These are phyloP conservation scores for Purshia tridentata DNA, from an alignment of 306 rosid genomes.

Conservation along the genomic window DNA sequence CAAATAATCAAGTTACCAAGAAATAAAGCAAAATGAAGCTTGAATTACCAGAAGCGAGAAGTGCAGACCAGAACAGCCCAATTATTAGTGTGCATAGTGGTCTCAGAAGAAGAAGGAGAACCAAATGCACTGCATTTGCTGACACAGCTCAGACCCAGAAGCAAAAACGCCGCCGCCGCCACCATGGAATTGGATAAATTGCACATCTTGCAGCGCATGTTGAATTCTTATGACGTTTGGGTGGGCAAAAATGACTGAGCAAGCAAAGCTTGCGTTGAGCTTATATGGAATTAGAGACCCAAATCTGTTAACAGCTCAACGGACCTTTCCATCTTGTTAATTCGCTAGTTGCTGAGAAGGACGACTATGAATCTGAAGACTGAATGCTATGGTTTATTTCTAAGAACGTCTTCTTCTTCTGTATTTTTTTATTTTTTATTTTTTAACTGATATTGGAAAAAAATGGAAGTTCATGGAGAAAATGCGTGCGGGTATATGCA, in stretches of 20 bases:
- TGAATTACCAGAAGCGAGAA: conserved; percentile 80
- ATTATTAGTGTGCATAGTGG: conserved; percentile 79
- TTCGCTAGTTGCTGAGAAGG: too few relatives aligned
- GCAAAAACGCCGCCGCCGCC: conserved; percentile 28
- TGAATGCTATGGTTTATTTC: background rate
- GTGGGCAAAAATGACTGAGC: background rate
- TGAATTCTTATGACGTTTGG: background rate
- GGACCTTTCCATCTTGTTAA: background rate
- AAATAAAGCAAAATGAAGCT: background rate
- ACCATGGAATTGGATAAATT: conserved; percentile 25
- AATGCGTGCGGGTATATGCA: too few relatives aligned
- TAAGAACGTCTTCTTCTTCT: background rate
- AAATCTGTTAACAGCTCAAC: background rate
- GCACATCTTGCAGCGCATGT: conserved; percentile 29
- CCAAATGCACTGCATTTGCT: conserved; percentile 40
- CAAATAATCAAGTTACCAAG: background rate
- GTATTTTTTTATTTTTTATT: too few relatives aligned
- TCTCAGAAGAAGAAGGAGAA: conserved; percentile 46
- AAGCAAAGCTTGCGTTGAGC: conserved; percentile 6
- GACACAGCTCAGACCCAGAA: conserved; percentile 36
- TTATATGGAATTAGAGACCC: background rate
- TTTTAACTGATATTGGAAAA: too few relatives aligned
- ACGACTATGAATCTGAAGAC: background rate
- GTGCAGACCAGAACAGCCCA: conserved; percentile 98
- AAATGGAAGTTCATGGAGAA: too few relatives aligned